Percentiles rank a stretch among this genome's conserved stretches.
Evolutionary conservation across 306 rosid genomes (phyloP).

Genomic region (Leucaena leucocephala): DNA sequence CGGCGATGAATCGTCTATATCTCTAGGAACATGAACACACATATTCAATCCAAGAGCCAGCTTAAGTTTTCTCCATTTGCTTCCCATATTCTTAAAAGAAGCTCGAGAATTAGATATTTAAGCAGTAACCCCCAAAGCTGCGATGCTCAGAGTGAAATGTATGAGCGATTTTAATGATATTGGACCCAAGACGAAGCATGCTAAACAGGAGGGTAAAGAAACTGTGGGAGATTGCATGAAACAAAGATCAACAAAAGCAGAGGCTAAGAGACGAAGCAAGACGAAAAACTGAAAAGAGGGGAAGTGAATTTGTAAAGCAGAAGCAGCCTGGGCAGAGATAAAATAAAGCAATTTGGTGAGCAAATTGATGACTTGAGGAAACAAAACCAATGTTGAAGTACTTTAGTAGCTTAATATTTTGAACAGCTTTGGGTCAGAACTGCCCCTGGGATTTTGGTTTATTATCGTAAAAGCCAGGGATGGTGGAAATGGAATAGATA

Average conservation of each 20-base stretch:
- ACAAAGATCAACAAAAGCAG: not conserved
- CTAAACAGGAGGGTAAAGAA: conserved; percentile 15
- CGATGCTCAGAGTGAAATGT: conserved; percentile 30
- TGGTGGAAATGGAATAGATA: not conserved
- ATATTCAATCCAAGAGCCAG: conserved; percentile 69
- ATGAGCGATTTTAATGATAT: conserved; percentile 28
- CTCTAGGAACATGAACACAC: conserved; percentile 68
- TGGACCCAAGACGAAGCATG: conserved; percentile 13
- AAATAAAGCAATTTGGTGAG: not conserved
- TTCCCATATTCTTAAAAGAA: conserved; percentile 51
- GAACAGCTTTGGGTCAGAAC: not conserved
- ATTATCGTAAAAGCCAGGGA: not conserved
- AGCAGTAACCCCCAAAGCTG: conserved; percentile 32
- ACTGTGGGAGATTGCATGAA: no score
- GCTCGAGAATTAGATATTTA: conserved; percentile 39
- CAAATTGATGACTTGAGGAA: not conserved
- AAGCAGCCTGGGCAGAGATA: conserved; percentile 3
- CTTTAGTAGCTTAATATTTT: not conserved
- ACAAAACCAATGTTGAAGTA: not conserved
- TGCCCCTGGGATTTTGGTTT: not conserved
- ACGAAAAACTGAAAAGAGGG: conserved; percentile 5
- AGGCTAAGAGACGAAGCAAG: not conserved
- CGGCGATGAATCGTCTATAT: conserved; percentile 54
- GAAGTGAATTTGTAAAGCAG: conserved; percentile 25
- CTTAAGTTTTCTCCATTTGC: conserved; percentile 90